These are phyloP conservation scores for Leavenworthia alabamica DNA, from an alignment of 345 rosid species.

Conservation along the genomic window DNA sequence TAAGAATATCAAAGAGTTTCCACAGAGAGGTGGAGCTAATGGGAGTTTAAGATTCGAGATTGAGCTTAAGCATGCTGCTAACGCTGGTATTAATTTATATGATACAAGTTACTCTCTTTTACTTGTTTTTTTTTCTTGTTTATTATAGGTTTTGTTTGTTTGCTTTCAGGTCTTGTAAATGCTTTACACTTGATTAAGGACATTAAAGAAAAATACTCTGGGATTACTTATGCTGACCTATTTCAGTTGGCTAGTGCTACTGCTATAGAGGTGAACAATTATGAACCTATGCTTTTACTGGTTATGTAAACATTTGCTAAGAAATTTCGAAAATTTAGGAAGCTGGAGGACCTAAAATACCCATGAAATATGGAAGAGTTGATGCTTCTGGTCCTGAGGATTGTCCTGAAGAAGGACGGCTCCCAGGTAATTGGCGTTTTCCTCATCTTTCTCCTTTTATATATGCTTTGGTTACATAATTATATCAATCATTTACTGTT, in stretches of 20 bases:
- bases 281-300: neutral
- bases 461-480: neutral
- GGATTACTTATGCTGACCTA: slow-evolving; percentile 76
- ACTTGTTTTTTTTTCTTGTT: neutral
- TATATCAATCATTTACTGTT: neutral
- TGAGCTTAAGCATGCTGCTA: slow-evolving; percentile 92
- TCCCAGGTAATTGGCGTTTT: slow-evolving; percentile 54
- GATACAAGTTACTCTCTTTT: neutral
- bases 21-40: slow-evolving; percentile 86
- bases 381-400: slow-evolving; percentile 64
- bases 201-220: slow-evolving; percentile 78
- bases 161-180: slow-evolving; percentile 65
- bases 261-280: slow-evolving; percentile 67
- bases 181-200: slow-evolving; percentile 72
- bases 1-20: slow-evolving; percentile 84
- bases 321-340: slow-evolving; percentile 41
- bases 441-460: neutral
- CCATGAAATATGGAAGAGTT: slow-evolving; percentile 92
- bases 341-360: slow-evolving; percentile 87
- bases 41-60: slow-evolving; percentile 87
- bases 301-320: neutral
- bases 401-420: slow-evolving; percentile 98
- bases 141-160: neutral
- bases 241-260: slow-evolving; percentile 94
- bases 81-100: slow-evolving; percentile 62